These are phyloP conservation scores for Daldinia sp. DNA, from an alignment of 2,329 filamentous ascomycete genomes.

Conservation along the genomic window DNA sequence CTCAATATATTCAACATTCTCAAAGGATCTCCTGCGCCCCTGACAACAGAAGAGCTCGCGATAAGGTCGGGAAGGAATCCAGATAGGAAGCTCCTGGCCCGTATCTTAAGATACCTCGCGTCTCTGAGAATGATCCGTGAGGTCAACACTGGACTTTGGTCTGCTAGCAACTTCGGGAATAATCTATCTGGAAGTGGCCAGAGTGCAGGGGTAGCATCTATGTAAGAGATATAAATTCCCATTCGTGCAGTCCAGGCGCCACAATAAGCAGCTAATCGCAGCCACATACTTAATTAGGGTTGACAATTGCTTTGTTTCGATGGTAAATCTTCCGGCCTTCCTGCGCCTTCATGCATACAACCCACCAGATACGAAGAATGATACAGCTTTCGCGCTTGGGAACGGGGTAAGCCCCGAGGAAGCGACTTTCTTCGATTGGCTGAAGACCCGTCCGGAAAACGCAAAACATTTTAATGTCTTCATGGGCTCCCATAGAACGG, in stretches of 20 bases:
- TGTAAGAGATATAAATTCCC: slow-evolving; percentile 11
- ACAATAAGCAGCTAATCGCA: slow-evolving; percentile 1
- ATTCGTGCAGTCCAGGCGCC: not conserved
- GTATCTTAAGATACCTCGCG: slow-evolving; percentile 29
- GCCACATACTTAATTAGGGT: slow-evolving; percentile 1
- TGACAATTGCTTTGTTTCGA: slow-evolving; percentile 20
- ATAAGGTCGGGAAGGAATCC: slow-evolving; percentile 20
- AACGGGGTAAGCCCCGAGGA: slow-evolving; percentile 25
- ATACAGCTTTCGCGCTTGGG: slow-evolving; percentile 29
- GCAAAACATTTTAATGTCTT: slow-evolving; percentile 27
- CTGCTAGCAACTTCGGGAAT: slow-evolving; percentile 27
- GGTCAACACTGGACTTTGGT: slow-evolving; percentile 22
- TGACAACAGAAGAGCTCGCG: slow-evolving; percentile 30
- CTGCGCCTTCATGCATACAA: slow-evolving; percentile 24
- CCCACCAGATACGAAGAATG: slow-evolving; percentile 6
- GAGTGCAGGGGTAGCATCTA: slow-evolving; percentile 23
- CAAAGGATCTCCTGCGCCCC: slow-evolving; percentile 6
- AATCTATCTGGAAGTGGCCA: slow-evolving; percentile 29
- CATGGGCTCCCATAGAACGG: slow-evolving; percentile 26
- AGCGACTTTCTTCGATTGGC: slow-evolving; percentile 30
- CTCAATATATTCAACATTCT: slow-evolving; percentile 31
- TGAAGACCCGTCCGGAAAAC: slow-evolving; percentile 28
- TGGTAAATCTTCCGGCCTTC: slow-evolving; percentile 24
- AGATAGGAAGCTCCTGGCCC: slow-evolving; percentile 21
- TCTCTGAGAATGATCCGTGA: slow-evolving; percentile 26